These are phyloP conservation scores for Candida maesae DNA, from an alignment of 805 yeast genomes.

Conservation along the genomic window DNA sequence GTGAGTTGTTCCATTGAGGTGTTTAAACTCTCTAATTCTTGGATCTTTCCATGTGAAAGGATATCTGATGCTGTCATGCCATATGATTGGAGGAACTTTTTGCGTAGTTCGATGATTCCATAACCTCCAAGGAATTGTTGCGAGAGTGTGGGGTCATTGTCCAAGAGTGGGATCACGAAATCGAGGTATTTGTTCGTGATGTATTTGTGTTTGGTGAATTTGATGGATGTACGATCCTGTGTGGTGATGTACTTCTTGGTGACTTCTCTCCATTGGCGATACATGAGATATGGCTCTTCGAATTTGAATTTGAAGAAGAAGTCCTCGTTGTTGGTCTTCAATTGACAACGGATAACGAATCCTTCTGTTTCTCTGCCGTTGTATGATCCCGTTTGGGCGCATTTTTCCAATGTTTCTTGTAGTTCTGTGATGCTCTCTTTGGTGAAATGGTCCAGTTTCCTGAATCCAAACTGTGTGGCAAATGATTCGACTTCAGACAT, in stretches of 20 bases:
- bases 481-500: conserved; percentile 57
- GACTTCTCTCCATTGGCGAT: conserved; percentile 86
- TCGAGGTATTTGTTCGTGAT: conserved; percentile 66
- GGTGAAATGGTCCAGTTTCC: conserved; percentile 44
- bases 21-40: conserved; percentile 37
- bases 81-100: conserved; percentile 50
- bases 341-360: conserved; percentile 75
- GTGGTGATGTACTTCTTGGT: conserved; percentile 53
- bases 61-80: conserved; percentile 61
- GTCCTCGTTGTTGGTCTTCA: conserved; percentile 31
- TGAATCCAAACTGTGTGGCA: conserved; percentile 69
- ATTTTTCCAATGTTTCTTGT: conserved; percentile 47
- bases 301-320: conserved; percentile 91
- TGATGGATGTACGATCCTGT: conserved; percentile 31
- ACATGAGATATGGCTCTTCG: conserved; percentile 90
- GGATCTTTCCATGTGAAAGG: conserved; percentile 39
- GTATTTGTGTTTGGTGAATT: conserved; percentile 49
- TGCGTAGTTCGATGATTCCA: conserved; percentile 73
- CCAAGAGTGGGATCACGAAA: conserved; percentile 57
- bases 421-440: conserved; percentile 40
- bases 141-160: conserved; percentile 41
- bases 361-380: conserved; percentile 82
- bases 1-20: conserved; percentile 32
- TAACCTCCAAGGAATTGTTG: conserved; percentile 49
- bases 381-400: conserved; percentile 66